These are phyloP conservation scores for Bjerkandera adusta DNA, from an alignment of 1,284 basidiomycete species.

Conservation along the genomic window DNA sequence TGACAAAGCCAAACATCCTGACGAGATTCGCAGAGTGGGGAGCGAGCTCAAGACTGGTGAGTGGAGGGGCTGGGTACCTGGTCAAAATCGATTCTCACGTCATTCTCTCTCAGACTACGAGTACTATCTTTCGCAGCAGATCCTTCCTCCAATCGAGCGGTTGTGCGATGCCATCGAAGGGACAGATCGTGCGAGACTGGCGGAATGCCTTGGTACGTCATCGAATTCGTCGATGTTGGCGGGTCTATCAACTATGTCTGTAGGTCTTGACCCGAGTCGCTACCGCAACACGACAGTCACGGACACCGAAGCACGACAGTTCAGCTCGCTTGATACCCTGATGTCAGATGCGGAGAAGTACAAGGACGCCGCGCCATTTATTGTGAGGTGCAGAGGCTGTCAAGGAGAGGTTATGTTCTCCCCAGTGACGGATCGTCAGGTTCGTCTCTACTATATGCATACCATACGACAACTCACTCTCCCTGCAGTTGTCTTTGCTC, in stretches of 20 bases:
- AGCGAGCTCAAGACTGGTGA: slow-evolving; percentile 72
- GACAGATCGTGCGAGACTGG: slow-evolving; percentile 87
- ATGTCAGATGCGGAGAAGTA: slow-evolving; percentile 88
- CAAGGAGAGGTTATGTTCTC: slow-evolving; percentile 61
- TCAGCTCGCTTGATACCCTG: slow-evolving; percentile 87
- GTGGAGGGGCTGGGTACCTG: slow-evolving; percentile 18
- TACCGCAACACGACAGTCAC: slow-evolving; percentile 51
- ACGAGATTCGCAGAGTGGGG: slow-evolving; percentile 79
- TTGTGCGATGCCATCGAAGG: slow-evolving; percentile 97
- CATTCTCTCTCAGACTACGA: slow-evolving; percentile 70
- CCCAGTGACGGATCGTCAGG: slow-evolving; percentile 65
- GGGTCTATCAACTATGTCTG: not conserved
- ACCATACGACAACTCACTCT: not conserved
- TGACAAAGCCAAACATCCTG: slow-evolving; percentile 90
- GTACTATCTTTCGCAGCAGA: slow-evolving; percentile 89
- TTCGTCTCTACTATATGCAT: slow-evolving; percentile 30
- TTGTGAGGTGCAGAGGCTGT: slow-evolving; percentile 76
- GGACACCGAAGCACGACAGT: slow-evolving; percentile 63
- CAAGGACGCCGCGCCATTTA: slow-evolving; percentile 68
- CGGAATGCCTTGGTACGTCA: slow-evolving; percentile 86
- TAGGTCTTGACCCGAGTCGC: slow-evolving; percentile 80
- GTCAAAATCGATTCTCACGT: not conserved
- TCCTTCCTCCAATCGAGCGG: slow-evolving; percentile 93
- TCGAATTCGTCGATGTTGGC: not conserved
- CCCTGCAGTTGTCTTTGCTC: slow-evolving; percentile 47